Evolutionary conservation across 805 yeast genomes (phyloP), one percentile per base, ranked within the genome.

Genomic region (Saccharomycopsis olivae): DNA sequence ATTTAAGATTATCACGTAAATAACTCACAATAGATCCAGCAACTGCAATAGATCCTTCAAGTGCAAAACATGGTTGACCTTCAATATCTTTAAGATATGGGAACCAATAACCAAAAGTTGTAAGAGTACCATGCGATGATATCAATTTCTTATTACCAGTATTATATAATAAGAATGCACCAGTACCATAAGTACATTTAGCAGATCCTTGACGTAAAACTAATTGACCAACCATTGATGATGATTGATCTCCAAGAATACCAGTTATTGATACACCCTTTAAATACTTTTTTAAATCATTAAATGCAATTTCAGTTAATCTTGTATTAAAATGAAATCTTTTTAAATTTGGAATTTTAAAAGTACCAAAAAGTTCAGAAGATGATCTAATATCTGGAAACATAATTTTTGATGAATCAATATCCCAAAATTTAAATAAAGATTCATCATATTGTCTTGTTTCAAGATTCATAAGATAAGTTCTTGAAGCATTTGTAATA

Each of bases 171-270:
- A 88, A 61, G 67, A 88, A 88, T 58, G 95, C 84, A 47, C 97
- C 97, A 1, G 97, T 88, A 47, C 97, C 97, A 54, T 87, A 88
- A 9, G 97, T 88, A 68, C 95, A 86, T 61, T 88, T 88, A 33
- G 95, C 95, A 33, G 80, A 75, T 41, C 96, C 96, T 33, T 74
- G 69, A 48, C 73, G 68, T 52, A 86, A 74, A 1, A 95, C 95
- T 59, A 84, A 61, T 60, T 88, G 96, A 28, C 96, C 97, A 36
- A 87, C 95, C 46, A 89, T 61, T 2, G 96, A 92, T 2, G 96
- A 86, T 41, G 88, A 75, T 64, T 88, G 97, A 62, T 88, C 97
- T 44, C 96, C 96, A 23, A 88, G 66, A 61, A 95, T 84, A 33
- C 96, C 96, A 51, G 84, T 73, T 43, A 88, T 75, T 27, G 95